Base-by-base conservation (phyloP, 2,329 filamentous ascomycete species). In the Sclerotinia subarctica region DNA sequence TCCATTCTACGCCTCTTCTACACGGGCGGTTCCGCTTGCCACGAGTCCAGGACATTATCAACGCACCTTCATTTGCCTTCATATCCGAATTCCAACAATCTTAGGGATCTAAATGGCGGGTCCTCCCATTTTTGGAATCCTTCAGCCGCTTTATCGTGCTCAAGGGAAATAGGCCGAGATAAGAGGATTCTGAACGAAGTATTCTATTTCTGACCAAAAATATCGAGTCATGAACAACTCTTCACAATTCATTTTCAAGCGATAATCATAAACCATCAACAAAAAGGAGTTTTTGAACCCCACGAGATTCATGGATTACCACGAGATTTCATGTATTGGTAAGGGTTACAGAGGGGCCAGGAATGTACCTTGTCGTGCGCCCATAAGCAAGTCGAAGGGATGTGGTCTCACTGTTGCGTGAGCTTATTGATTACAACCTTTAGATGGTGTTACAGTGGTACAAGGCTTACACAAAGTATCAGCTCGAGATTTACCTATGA, bases 71-170 rank as follows among this genome's bases (percentile, higher is more conserved):
- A 46, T 46, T 26, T 44, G 35, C 56, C 38, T 29, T 42, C n/a
- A 21, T 21, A 59, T 59, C 56, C 56, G 56, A 5, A 15, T 21
- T 42, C 8, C 38, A 42, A 44, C 24, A 10, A 46, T 26, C 24
- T 35, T 19, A 8, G 24, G 38, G 19, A 44, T 58, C 26, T 26
- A 44, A 42, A 29, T 38, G 56, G 56, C 38, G 56, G 56, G 38
- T 59, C 56, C 56, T 59, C 42, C 56, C 38, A 46, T 59, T 59
- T 46, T 59, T 42, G 56, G 56, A 46, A 29, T 46, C 24, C 24
- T 29, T 29, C 10, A 24, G 38, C 56, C 56, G 56, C 56, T 17
- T 24, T 46, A 46, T 24, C 56, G 26, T 38, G n/a, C 35, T 29
- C 19, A 19, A 10, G 5, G 35, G 4, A 44, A 10, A 11, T 29